These are phyloP conservation scores for Fusarium siculi DNA, from an alignment of 2,329 filamentous ascomycete species.

Conservation along the genomic window DNA sequence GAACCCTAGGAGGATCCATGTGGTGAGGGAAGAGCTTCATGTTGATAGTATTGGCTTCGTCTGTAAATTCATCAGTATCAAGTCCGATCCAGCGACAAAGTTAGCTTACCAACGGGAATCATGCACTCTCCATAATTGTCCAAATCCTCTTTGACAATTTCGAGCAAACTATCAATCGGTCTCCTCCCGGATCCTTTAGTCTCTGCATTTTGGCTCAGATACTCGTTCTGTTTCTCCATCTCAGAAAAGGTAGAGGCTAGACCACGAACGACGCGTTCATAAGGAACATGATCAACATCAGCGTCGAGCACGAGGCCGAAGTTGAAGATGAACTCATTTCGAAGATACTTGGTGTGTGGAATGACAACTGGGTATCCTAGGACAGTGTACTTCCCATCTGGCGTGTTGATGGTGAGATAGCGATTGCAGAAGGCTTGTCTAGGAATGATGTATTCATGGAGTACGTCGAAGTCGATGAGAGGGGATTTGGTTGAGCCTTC, in stretches of 20 bases:
- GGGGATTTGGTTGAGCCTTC: constrained; percentile 57
- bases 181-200: constrained; percentile 62
- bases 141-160: constrained; percentile 83
- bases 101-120: constrained; percentile 85
- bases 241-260: constrained; percentile 87
- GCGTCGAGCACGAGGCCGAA: constrained; percentile 84
- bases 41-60: constrained; percentile 94
- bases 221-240: constrained; percentile 90
- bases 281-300: constrained; percentile 76
- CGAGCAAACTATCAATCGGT: constrained; percentile 84
- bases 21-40: constrained; percentile 94
- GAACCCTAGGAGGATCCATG: constrained; percentile 78
- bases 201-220: constrained; percentile 73
- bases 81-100: neutral
- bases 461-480: constrained; percentile 85
- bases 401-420: constrained; percentile 81
- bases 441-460: constrained; percentile 94
- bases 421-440: constrained; percentile 95
- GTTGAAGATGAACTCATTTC: constrained; percentile 99
- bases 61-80: constrained; percentile 54
- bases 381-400: constrained; percentile 76
- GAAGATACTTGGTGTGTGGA: constrained; percentile 81
- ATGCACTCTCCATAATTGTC: constrained; percentile 99
- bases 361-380: constrained; percentile 92
- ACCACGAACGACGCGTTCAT: constrained; percentile 86